A percentile compares a stretch with the other conserved stretches of the same genome.
phyloP scores from a whole-genome alignment of 2,329 filamentous ascomycete genomes.

The Scedosporium apiospermum region DNA sequence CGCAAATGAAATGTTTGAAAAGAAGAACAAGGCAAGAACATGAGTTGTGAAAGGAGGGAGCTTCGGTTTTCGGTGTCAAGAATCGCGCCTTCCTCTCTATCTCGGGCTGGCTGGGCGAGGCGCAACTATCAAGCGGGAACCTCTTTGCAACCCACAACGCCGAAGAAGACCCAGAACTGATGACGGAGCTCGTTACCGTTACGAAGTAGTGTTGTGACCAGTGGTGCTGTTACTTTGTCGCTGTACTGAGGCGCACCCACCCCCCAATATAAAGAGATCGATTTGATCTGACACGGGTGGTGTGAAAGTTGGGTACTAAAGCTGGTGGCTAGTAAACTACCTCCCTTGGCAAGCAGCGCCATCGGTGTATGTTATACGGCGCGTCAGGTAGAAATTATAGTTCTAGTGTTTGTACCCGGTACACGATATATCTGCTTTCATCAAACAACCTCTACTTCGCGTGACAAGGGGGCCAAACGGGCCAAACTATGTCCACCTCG shows the following conservation, averaged over 20 bases:
- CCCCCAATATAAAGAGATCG: not conserved
- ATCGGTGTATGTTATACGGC: not conserved
- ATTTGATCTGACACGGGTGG: not conserved
- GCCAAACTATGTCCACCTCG: too few species aligned
- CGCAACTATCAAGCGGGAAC: not conserved
- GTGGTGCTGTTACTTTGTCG: not conserved
- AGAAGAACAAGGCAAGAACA: not conserved
- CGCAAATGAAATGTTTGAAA: not conserved
- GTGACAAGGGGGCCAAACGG: not conserved
- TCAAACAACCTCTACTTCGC: not conserved
- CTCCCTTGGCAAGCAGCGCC: too few species aligned
- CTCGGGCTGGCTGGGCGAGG: not conserved
- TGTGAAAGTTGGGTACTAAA: not conserved
- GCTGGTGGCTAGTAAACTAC: not conserved
- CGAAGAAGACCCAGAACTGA: not conserved
- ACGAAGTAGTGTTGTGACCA: not conserved
- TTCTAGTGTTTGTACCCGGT: not conserved
- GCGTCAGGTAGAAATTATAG: not conserved
- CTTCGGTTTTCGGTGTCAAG: not conserved
- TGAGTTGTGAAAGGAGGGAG: not conserved
- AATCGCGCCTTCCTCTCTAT: not conserved
- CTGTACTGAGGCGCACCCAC: not conserved
- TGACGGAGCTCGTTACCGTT: not conserved
- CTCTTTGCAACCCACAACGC: not conserved
- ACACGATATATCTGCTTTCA: not conserved